phyloP scores from a whole-genome alignment of 2,329 filamentous ascomycete species.

The Bipolaris cookei region DNA sequence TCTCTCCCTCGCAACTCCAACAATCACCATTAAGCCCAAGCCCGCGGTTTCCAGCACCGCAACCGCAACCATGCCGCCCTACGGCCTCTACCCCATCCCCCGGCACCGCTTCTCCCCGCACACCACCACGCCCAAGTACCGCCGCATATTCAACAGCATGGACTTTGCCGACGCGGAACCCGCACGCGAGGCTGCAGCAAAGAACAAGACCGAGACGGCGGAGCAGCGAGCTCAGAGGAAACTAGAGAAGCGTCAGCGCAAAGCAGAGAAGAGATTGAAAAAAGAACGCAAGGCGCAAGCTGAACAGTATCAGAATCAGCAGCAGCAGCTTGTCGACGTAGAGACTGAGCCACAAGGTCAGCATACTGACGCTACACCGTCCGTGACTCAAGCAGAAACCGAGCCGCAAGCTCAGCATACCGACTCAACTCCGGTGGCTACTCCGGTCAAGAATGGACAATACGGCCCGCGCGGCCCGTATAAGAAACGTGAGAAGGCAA shows the following conservation, averaged over 20 bases:
- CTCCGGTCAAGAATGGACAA: conserved; percentile 8
- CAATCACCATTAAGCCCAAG: no score
- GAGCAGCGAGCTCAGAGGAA: conserved; percentile 3
- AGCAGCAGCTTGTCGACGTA: neutral
- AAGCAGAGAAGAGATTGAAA: conserved; percentile 10
- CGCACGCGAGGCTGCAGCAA: neutral
- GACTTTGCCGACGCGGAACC: conserved; percentile 21
- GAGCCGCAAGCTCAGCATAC: neutral
- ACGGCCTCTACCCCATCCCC: conserved; percentile 34
- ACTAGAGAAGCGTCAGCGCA: conserved; percentile 12
- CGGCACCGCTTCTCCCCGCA: conserved; percentile 28
- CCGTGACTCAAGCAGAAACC: neutral
- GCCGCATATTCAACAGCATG: conserved; percentile 30
- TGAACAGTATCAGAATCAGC: no score
- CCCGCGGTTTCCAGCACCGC: neutral
- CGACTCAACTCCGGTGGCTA: conserved; percentile 7
- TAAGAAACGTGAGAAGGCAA: conserved; percentile 11
- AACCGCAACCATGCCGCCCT: conserved; percentile 23
- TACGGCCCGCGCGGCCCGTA: conserved; percentile 10
- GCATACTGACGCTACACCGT: neutral
- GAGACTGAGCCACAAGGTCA: neutral
- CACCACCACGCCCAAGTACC: conserved; percentile 2
- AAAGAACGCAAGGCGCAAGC: neutral
- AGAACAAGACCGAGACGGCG: neutral
- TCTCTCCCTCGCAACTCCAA: neutral